phyloP scores from a whole-genome alignment of 768 basidiomycete genomes.

The Leccinum variicolor region DNA sequence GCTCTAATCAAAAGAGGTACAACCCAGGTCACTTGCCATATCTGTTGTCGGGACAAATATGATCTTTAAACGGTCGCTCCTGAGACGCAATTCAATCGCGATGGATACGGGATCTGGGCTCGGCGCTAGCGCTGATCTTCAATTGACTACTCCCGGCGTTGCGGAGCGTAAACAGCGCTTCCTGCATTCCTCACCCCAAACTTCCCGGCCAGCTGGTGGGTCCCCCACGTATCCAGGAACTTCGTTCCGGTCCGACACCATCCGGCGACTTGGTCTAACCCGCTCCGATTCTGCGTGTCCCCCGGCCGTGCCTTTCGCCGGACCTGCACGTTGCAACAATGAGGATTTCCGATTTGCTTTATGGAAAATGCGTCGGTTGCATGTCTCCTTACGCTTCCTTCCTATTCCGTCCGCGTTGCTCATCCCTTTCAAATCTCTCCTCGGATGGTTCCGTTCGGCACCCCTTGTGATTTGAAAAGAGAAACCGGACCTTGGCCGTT shows the following conservation, averaged over 20 bases:
- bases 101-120: slow-evolving; percentile 12
- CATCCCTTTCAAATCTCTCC: neutral
- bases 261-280: neutral
- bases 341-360: slow-evolving; percentile 14
- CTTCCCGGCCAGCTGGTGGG: no score
- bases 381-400: neutral
- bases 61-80: neutral
- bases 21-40: slow-evolving; percentile 10
- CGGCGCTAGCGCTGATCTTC: neutral
- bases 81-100: slow-evolving; percentile 8
- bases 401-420: slow-evolving; percentile 4
- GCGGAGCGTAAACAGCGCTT: no score
- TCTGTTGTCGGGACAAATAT: neutral
- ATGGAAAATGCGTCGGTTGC: neutral
- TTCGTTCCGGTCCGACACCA: neutral
- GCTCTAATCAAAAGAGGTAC: neutral
- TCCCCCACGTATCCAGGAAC: neutral
- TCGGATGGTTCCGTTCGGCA: slow-evolving; percentile 6
- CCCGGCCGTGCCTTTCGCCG: neutral
- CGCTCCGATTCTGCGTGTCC: neutral
- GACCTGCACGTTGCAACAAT: slow-evolving; percentile 11
- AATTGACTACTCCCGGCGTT: neutral
- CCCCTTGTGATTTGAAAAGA: neutral
- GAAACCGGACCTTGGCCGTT: slow-evolving; percentile 3
- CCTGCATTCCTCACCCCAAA: no score